Evolutionary conservation across 2,329 filamentous ascomycete genomes (phyloP).

Genomic region (Chalaropsis ovoidea): DNA sequence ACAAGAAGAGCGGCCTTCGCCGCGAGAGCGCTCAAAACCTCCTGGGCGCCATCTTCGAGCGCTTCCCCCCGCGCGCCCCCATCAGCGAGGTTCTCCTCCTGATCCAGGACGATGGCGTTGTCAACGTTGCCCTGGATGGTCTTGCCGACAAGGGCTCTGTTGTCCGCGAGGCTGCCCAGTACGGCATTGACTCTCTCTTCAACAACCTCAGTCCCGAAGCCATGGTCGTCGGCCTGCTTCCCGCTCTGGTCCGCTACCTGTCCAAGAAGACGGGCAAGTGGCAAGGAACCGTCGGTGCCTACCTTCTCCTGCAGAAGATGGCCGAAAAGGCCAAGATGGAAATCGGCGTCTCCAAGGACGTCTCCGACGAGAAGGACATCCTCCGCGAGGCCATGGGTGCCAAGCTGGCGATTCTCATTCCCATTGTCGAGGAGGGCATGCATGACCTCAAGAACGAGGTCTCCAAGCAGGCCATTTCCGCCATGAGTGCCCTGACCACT

Average conservation of each 20-base stretch:
- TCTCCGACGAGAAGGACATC: constrained; percentile 78
- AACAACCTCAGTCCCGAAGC: constrained; percentile 68
- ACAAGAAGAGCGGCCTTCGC: constrained; percentile 84
- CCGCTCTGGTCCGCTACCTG: constrained; percentile 64
- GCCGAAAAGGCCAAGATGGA: constrained; percentile 87
- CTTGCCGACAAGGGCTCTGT: constrained; percentile 82
- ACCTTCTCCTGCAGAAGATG: constrained; percentile 79
- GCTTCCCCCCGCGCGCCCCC: constrained; percentile 66
- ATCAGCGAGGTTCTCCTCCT: constrained; percentile 73
- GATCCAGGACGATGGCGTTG: constrained; percentile 64
- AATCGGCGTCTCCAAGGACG: constrained; percentile 65
- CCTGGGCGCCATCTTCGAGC: constrained; percentile 85
- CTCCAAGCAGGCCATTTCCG: constrained; percentile 78
- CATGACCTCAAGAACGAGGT: constrained; percentile 89
- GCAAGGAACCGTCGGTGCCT: constrained; percentile 87
- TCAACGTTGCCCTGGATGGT: constrained; percentile 67
- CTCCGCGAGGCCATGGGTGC: constrained; percentile 84
- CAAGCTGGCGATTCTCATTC: constrained; percentile 76
- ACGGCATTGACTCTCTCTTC: constrained; percentile 85
- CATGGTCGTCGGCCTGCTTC: constrained; percentile 71
- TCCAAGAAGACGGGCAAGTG: constrained; percentile 83
- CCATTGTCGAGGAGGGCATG: constrained; percentile 85
- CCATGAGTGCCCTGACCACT: constrained; percentile 82
- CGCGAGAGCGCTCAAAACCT: constrained; percentile 93
- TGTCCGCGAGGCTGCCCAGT: constrained; percentile 84